Base-by-base conservation (phyloP, 306 rosid genomes). In the Myrica gale region DNA sequence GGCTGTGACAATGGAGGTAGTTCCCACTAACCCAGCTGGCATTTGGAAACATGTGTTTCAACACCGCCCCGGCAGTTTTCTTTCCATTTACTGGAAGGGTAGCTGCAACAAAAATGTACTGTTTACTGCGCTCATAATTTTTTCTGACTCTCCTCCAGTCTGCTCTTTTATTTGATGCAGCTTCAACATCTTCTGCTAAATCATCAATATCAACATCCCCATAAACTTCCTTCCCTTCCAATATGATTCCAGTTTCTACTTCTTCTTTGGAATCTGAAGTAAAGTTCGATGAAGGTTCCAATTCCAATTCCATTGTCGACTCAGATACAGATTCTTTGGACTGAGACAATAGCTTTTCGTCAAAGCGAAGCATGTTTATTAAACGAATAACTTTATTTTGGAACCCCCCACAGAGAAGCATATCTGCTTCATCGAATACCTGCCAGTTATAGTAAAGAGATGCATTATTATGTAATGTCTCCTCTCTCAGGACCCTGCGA, bases 341-440 rank as follows among this genome's bases (percentile, higher is more conserved):
- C 68, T 82, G 78, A 62, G 97, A 89, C 78, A 88, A 83, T 7
- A 86, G 79, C 76, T 92, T 95, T 88, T 95, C 97, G 46, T 92
- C 97, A 80, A 81, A 90, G 41, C 96, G 91, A 72, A 95, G 91
- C 88, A 95, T 67, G 85, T 95, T 80, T 83, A 95, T 86, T 42
- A 95, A 86, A 76, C 97, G 96, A 76, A 92, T 90, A 71, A 92
- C 93, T 88, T 92, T 90, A 87, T 95, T 95, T 83, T 90, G 95
- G 80, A 92, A 95, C 60, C 98, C 84, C 62, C 98, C 98, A 76
- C 89, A 86, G 73, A 95, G 93, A 86, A 95, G 98, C 98, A 95
- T 92, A 73, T 92, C 98, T 39, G 97, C 98, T 85, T 95, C 98
- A 89, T 95, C 98, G 81, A 95, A 95, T 58, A 95, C 98, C 98